Evolutionary conservation across 2,329 filamentous ascomycete genomes (phyloP).

Genomic region (Nemania sp.): DNA sequence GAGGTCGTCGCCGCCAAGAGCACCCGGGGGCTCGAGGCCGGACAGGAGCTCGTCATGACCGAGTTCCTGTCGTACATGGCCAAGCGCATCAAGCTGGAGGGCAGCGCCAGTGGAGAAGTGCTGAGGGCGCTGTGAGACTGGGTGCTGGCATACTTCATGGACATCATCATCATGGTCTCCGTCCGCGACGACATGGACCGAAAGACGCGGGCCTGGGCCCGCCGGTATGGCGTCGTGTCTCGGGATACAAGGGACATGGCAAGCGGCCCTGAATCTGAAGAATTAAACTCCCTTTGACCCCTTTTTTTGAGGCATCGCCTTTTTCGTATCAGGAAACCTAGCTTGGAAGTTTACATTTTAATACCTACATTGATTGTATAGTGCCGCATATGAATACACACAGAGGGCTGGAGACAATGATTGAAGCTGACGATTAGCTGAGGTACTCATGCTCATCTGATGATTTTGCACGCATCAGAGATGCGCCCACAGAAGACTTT

Average conservation of each 20-base stretch:
- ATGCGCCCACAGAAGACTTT: no score
- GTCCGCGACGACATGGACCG: conserved; percentile 31
- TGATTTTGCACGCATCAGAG: no score
- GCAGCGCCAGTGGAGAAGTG: conserved; percentile 28
- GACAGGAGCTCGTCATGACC: conserved; percentile 38
- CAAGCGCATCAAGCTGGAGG: conserved; percentile 28
- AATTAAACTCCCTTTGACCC: no score
- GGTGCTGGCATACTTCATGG: conserved; percentile 26
- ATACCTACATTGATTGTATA: not conserved
- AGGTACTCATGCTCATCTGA: no score
- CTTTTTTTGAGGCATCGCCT: no score
- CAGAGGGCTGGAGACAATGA: no score
- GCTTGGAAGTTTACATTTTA: no score
- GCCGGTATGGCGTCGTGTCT: not conserved
- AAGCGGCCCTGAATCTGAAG: no score
- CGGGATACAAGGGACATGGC: not conserved
- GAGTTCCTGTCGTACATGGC: conserved; percentile 25
- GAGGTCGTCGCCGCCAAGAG: conserved; percentile 31
- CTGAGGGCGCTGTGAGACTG: conserved; percentile 24
- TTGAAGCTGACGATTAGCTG: no score
- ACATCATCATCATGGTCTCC: conserved; percentile 28
- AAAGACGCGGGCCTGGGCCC: conserved; percentile 25
- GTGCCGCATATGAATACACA: no score
- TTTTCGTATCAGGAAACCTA: no score
- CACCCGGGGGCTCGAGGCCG: conserved; percentile 36